Conservation (phyloP, 2,329 filamentous ascomycete genomes). For the Penicillium sp. region DNA sequence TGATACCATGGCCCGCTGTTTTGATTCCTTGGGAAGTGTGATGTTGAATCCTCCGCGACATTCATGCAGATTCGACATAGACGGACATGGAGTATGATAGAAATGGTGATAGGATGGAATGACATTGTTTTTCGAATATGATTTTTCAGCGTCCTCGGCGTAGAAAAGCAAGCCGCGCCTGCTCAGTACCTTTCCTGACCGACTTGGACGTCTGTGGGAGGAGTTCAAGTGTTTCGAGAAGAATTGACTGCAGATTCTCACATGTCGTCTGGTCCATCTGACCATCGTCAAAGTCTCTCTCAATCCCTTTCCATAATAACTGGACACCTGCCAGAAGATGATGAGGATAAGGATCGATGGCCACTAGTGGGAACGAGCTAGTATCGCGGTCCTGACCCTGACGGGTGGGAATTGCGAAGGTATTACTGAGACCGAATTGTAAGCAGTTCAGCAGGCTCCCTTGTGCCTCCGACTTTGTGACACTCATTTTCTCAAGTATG, state of each 20-base stretch:
- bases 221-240: constrained; percentile 31
- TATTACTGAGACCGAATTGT: constrained; percentile 34
- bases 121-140: not conserved
- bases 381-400: not conserved
- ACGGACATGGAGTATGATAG: not conserved
- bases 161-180: constrained; percentile 16
- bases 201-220: constrained; percentile 38
- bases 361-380: constrained; percentile 31
- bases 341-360: constrained; percentile 39
- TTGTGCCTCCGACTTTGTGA: constrained; percentile 31
- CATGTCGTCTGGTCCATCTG: constrained; percentile 31
- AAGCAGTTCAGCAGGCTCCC: constrained; percentile 32
- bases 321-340: constrained; percentile 37
- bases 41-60: not conserved
- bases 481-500: constrained; percentile 28
- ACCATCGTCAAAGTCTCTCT: constrained; percentile 29
- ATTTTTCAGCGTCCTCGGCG: not conserved
- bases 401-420: constrained; percentile 26
- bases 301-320: constrained; percentile 33
- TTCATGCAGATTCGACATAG: not conserved
- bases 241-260: constrained; percentile 27
- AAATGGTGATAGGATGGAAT: not conserved
- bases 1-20: not conserved
- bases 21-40: not conserved
- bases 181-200: constrained; percentile 28